Conservation (phyloP, 495 filamentous ascomycete genomes). For the Neurospora tetraspora region DNA sequence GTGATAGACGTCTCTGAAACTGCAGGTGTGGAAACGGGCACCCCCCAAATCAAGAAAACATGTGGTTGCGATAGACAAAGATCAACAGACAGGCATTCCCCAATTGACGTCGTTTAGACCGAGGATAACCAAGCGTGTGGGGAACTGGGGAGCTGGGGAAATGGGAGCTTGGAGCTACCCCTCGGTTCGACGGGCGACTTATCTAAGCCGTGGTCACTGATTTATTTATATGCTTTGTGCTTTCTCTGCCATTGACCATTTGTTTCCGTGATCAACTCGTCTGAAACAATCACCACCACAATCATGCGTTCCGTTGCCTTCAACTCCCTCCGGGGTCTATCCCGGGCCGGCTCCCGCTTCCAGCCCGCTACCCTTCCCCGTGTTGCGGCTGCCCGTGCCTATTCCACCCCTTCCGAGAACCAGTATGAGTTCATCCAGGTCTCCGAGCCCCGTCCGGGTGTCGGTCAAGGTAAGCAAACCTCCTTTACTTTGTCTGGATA, state of each 20-base stretch:
- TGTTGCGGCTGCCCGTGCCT: constrained; percentile 33
- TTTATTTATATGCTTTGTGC: not conserved
- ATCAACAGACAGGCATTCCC: not conserved
- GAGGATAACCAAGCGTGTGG: not conserved
- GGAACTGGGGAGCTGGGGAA: not conserved
- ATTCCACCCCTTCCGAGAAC: constrained; percentile 17
- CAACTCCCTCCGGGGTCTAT: constrained; percentile 47
- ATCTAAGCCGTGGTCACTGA: not conserved
- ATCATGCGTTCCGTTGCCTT: constrained; percentile 23
- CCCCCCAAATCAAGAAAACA: not conserved
- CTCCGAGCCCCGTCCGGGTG: constrained; percentile 73
- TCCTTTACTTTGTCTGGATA: not conserved
- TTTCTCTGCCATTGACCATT: not conserved
- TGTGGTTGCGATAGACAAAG: not conserved
- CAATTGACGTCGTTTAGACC: not conserved
- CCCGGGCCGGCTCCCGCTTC: constrained; percentile 51
- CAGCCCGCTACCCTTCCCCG: constrained; percentile 34
- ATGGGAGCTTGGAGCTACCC: not conserved
- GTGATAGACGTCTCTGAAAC: not conserved
- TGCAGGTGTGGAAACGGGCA: not conserved
- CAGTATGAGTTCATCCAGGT: constrained; percentile 73
- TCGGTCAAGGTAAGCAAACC: constrained; percentile 61
- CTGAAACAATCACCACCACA: not conserved
- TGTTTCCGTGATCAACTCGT: not conserved
- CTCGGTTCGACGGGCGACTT: not conserved